phyloP scores from a whole-genome alignment of 352 stramenopile species.

The Pythium rhizo-oryzae region DNA sequence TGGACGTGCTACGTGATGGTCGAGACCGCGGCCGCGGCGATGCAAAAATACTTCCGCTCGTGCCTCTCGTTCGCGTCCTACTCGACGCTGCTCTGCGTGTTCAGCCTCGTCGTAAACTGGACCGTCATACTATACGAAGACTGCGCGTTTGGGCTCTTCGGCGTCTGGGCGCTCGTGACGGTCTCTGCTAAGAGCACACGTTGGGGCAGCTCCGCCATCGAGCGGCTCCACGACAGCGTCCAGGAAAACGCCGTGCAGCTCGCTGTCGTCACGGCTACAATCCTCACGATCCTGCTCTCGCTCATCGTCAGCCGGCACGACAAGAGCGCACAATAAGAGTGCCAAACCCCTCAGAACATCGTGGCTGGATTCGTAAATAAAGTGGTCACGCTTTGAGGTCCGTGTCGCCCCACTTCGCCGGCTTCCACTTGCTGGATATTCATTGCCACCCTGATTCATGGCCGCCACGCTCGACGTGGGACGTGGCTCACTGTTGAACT shows the following conservation, averaged over 20 bases:
- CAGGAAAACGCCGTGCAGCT: constrained; percentile 22
- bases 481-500: too few relatives aligned
- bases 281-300: constrained; percentile 22
- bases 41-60: constrained; percentile 24
- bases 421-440: background rate
- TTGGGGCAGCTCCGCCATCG: constrained; percentile 16
- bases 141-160: constrained; percentile 15
- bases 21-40: constrained; percentile 4
- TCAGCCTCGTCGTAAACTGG: constrained; percentile 27
- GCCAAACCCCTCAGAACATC: background rate
- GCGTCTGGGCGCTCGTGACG: constrained; percentile 15
- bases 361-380: background rate
- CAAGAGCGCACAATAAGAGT: background rate
- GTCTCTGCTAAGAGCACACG: constrained; percentile 13
- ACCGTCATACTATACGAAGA: constrained; percentile 17
- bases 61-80: constrained; percentile 22
- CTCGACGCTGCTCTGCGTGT: constrained; percentile 18
- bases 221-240: constrained; percentile 25
- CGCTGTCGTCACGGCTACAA: constrained; percentile 14
- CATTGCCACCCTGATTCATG: background rate
- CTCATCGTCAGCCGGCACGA: constrained; percentile 17
- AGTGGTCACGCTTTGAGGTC: background rate
- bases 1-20: constrained; percentile 17
- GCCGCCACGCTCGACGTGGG: too few relatives aligned
- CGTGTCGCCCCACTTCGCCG: background rate